Base-by-base conservation (phyloP, 2,329 filamentous ascomycete species). In the Tympanopsis confertula region DNA sequence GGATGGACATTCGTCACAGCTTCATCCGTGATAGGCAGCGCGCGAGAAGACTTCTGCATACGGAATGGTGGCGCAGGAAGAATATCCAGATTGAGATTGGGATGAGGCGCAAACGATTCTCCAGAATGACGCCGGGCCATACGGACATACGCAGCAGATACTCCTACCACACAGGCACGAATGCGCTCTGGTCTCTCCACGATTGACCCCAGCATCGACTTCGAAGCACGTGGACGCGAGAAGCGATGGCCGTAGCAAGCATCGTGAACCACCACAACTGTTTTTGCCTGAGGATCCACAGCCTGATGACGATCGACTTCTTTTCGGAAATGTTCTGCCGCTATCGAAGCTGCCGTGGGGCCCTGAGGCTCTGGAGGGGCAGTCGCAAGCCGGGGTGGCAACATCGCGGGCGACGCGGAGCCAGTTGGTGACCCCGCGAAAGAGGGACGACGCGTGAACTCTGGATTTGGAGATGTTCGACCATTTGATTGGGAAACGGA, bases 131-230 rank as follows among this genome's bases (percentile, higher is more conserved):
- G 63, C 37, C 68, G 71, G 14, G 78, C 79, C 15, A 85, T 62
- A 19, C 75, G 68, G 18, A 84, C 74, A 52, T 84, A 84, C 2
- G 81, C 81, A 4, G 73, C 67, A 3, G 78, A 73, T n/a, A 83
- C 61, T 2, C 81, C 81, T 37, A 83, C 51, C 2, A 82, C 65
- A 43, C 71, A 71, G 5, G 81, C 81, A 35, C 75, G 71, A 41
- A 86, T 71, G 30, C 81, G 65, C 59, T 86, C 81, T 4, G 81
- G 81, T 33, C 81, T 62, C 54, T 86, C 81, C 17, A 85, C 78
- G 43, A 85, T 84, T 37, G 71, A 70, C 40, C 62, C 69, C 3
- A 84, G 59, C 5, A 63, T 63, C 22, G 62, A 64, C 50, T 73
- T 74, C 20, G 65, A 69, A 2, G 77, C 74, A 47, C 73, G 71